phyloP scores from a whole-genome alignment of 192 early-diverging fungal species.

The Lobosporangium transversale region DNA sequence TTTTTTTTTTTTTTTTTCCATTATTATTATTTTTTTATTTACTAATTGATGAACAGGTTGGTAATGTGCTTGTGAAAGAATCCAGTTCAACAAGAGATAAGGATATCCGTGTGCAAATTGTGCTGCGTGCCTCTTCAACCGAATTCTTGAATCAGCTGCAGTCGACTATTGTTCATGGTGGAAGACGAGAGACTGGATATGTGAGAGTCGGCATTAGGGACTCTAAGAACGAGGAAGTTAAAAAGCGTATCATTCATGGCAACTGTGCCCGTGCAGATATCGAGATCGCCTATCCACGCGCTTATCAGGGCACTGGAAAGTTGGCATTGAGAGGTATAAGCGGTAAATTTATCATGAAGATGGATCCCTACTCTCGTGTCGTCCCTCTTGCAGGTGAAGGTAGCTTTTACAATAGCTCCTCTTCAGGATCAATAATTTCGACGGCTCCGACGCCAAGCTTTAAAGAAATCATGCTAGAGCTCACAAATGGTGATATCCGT shows the following conservation, averaged over 20 bases:
- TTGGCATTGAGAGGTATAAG: neutral
- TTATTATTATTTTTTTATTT: neutral
- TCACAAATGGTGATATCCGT: slow-evolving; percentile 3
- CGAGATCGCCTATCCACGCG: slow-evolving; percentile 19
- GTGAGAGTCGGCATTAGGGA: slow-evolving; percentile 3
- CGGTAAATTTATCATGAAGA: neutral
- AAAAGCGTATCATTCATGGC: neutral
- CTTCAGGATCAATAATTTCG: neutral
- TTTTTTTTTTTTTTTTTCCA: neutral
- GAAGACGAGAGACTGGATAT: neutral
- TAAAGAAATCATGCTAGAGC: neutral
- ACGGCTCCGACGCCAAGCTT: neutral
- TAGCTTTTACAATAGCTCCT: too few species aligned
- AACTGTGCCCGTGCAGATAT: slow-evolving; percentile 17
- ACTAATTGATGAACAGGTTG: neutral
- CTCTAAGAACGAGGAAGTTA: neutral
- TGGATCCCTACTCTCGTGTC: too few species aligned
- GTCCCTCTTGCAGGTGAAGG: too few species aligned
- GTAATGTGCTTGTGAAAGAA: slow-evolving; percentile 17
- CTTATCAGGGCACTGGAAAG: neutral
- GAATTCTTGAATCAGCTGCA: neutral
- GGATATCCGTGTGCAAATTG: neutral
- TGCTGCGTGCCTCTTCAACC: neutral
- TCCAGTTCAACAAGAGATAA: neutral
- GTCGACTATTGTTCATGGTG: neutral